Base-by-base conservation (phyloP, 257 asterid species). In the Solanum appendiculatum region DNA sequence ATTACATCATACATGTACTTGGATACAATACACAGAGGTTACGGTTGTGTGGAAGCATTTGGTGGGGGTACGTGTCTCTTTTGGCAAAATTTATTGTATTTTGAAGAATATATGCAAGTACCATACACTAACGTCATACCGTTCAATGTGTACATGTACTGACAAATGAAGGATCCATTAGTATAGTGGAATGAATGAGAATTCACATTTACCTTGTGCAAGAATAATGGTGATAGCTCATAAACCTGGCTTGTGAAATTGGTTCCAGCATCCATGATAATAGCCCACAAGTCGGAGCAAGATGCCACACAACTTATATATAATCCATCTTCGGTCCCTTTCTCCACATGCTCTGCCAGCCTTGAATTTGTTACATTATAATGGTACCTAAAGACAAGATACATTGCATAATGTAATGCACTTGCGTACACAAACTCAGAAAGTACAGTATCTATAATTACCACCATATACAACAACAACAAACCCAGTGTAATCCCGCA, bases 201-300 rank as follows among this genome's bases (percentile, higher is more conserved):
- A 27, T 46, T 80, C 78, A 63, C 58, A 63, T 46, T 86, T 82
- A 90, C 93, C 93, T 91, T 91, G 89, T 87, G 92, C 87, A 91
- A 82, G 82, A 90, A 91, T 36, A 20, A 68, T 40, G 86, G 89
- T 72, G 93, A 91, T 80, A 91, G 87, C 82, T 91, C 92, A 81
- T 83, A 90, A 86, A 90, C 92, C 90, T 91, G 93, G 51, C 73
- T 88, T 29, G 89, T 27, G 63, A 91, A 91, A 73, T 69, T 78
- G 86, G 92, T 91, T 81, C 92, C 93, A 64, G 92, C 93, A 89
- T 91, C 93, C 93, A 91, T 88, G 44, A 91, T 88, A 37, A 91
- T 46, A 86, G 92, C 93, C 93, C 93, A 91, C 27, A 91, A 86
- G 73, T 85, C 89, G 86, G 92, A 78, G 74, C 92, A 91, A 54